Conservation (phyloP, 2,329 filamentous ascomycete genomes). For the Pleoardoris graminearum region DNA sequence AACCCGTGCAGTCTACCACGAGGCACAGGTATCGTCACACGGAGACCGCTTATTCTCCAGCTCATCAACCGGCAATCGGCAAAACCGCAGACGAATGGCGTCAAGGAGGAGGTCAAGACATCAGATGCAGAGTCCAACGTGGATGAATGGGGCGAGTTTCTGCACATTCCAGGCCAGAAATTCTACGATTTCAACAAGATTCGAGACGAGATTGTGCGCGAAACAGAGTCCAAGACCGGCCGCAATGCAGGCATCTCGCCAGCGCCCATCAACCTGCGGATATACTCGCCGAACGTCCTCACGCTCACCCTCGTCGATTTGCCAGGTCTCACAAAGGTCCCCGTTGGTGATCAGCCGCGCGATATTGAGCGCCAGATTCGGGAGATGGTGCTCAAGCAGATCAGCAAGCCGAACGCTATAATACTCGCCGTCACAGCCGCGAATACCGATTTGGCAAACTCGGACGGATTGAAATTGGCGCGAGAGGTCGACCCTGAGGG, state of each 20-base stretch:
- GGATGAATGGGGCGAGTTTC: conserved; percentile 98
- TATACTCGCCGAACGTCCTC: conserved; percentile 97
- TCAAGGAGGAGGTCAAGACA: conserved; percentile 65
- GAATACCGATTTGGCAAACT: conserved; percentile 98
- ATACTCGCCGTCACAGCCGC: conserved; percentile 95
- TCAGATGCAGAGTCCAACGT: conserved; percentile 86
- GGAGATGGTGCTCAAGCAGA: conserved; percentile 98
- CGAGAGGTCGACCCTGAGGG: conserved; percentile 97
- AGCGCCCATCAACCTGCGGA: conserved; percentile 93
- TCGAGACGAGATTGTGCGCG: conserved; percentile 92
- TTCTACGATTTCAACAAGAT: conserved; percentile 99
- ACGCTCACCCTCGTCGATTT: conserved; percentile 96
- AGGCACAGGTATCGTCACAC: conserved; percentile 95
- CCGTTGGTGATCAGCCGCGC: conserved; percentile 91
- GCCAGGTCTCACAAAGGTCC: conserved; percentile 94
- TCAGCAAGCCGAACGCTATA: conserved; percentile 97
- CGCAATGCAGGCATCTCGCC: conserved; percentile 96
- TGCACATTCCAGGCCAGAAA: conserved; percentile 96
- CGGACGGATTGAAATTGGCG: conserved; percentile 93
- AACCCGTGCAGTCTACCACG: conserved; percentile 73
- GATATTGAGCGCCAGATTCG: conserved; percentile 96
- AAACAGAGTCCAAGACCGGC: conserved; percentile 96
- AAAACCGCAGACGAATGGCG: conserved; percentile 71
- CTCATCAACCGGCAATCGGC: conserved; percentile 81
- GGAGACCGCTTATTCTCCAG: conserved; percentile 93